phyloP scores from a whole-genome alignment of 768 basidiomycete genomes.

The Podaxis pistillaris region DNA sequence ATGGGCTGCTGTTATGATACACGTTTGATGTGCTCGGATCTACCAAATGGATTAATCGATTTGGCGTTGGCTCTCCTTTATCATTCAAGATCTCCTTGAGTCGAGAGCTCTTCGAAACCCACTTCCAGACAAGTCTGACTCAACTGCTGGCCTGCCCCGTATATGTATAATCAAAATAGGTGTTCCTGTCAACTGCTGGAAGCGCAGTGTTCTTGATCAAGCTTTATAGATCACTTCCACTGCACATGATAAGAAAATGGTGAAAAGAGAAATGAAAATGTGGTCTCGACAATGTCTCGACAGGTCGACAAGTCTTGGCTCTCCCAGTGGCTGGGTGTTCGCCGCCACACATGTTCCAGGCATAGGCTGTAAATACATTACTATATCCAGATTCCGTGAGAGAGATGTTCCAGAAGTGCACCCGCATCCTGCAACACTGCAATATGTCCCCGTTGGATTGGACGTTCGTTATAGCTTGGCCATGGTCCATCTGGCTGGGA shows the following conservation, averaged over 20 bases:
- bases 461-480: background rate
- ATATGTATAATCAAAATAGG: background rate
- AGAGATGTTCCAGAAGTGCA: background rate
- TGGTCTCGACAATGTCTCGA: background rate
- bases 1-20: background rate
- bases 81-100: background rate
- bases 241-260: too few relatives aligned
- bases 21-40: background rate
- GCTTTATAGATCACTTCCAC: too few relatives aligned
- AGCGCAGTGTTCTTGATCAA: too few relatives aligned
- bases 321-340: background rate
- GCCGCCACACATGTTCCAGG: background rate
- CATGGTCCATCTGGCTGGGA: background rate
- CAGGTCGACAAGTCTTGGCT: background rate
- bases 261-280: too few relatives aligned
- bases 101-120: background rate
- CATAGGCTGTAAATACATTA: too few relatives aligned
- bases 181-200: background rate
- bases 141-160: background rate
- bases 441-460: slow-evolving; percentile 10
- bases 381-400: background rate
- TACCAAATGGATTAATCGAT: background rate
- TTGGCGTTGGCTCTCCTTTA: too few relatives aligned
- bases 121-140: background rate
- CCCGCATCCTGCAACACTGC: background rate